Evolutionary conservation across 1,284 basidiomycete species (phyloP), one percentile per base, ranked within the genome.

Genomic region (Rhodotorula sp.): DNA sequence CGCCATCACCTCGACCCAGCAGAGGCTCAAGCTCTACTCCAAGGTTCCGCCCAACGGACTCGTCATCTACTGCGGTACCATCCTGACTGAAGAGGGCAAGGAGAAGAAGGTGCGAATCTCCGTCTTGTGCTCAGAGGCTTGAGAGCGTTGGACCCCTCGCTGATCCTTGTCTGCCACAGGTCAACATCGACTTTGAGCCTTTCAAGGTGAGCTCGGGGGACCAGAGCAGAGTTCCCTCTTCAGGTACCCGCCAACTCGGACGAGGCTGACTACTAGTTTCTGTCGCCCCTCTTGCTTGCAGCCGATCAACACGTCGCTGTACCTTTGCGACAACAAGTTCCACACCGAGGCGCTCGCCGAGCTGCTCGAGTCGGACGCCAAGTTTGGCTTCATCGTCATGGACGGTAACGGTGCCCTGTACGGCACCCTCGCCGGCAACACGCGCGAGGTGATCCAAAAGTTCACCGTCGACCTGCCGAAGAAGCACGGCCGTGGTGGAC

Each of bases 331-430:
- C 86, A 97, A 97, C 86, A 97, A 98, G 83, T 99, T 99, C 86
- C 96, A 98, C 85, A 98, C 97, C 6, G 97, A 98, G 81, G 94
- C 95, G 1, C 87, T 99, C 49, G 91, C 92, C 62, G 97, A 99
- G 81, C 88, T 99, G 64, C 87, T 99, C 77, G 97, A 99, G 84
- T 94, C 92, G 47, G 97, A 99, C 82, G 92, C 93, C 77, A 92
- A 93, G 80, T 99, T 98, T 81, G 97, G 95, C 47, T 99, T 99
- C 86, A 97, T 99, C 82, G 91, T 99, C 81, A 99, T 99, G 97
- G 95, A 96, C 81, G 95, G 94, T 84, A 96, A 95, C 82, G 94
- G 94, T 51, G 91, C 93, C 29, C 89, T 99, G 58, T 99, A 98
- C 78, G 97, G 97, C 75, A 93, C 92, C 5, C 88, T 99, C 61